These are phyloP conservation scores for Gaeumannomyces tritici DNA, from an alignment of 2,329 filamentous ascomycete genomes.

Conservation along the genomic window DNA sequence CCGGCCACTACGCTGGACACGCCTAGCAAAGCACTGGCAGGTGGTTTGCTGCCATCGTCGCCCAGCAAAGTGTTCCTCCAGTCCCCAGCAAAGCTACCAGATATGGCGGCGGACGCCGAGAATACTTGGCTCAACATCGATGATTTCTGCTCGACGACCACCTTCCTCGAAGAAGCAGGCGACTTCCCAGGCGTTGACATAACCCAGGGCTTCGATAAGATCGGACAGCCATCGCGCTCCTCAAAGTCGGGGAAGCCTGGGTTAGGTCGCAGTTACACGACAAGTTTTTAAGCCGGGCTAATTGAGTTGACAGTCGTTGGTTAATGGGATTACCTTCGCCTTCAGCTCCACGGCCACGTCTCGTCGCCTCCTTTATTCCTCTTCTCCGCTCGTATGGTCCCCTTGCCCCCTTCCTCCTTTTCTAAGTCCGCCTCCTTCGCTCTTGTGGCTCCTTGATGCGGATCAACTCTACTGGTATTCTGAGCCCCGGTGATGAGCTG, in stretches of 20 bases:
- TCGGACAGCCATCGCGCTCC: conserved; percentile 32
- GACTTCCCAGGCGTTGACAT: conserved; percentile 58
- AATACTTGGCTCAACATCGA: conserved; percentile 34
- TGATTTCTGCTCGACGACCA: conserved; percentile 40
- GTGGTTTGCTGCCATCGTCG: conserved; percentile 35
- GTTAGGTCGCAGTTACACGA: conserved; percentile 28
- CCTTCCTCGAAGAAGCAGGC: conserved; percentile 49
- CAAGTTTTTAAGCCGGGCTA: conserved; percentile 20
- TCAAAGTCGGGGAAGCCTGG: conserved; percentile 19
- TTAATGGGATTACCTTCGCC: neutral
- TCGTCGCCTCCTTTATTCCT: neutral
- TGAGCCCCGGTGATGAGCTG: too few relatives aligned
- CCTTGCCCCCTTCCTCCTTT: too few relatives aligned
- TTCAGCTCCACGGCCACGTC: neutral
- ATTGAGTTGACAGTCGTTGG: neutral
- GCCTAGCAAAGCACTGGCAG: conserved; percentile 34
- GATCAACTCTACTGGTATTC: too few relatives aligned
- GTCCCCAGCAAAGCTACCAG: conserved; percentile 25
- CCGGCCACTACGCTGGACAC: conserved; percentile 38
- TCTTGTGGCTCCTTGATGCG: too few relatives aligned
- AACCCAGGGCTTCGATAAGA: conserved; percentile 66
- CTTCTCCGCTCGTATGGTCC: too few relatives aligned
- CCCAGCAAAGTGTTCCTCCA: conserved; percentile 41
- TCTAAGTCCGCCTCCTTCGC: too few relatives aligned
- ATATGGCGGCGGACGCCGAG: conserved; percentile 25